A percentile compares a stretch with the other conserved stretches of the same genome.
Evolutionary conservation across 2,329 filamentous ascomycete species (phyloP).

Genomic region (Cladophialophora yegresii): DNA sequence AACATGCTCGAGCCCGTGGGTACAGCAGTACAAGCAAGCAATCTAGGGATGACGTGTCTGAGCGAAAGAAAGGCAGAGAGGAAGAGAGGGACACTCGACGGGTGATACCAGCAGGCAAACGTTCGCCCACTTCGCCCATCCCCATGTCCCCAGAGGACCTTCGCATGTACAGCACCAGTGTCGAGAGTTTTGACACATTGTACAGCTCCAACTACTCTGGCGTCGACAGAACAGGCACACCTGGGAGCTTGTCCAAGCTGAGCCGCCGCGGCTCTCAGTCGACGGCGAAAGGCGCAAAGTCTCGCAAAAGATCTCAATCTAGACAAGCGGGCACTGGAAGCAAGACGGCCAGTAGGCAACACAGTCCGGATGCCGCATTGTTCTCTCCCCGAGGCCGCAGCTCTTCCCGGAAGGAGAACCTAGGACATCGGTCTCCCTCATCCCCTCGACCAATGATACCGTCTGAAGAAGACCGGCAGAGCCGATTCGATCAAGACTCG

Average conservation of each 20-base stretch:
- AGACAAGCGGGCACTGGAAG: conserved; percentile 38
- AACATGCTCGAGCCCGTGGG: conserved; percentile 53
- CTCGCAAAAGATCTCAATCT: conserved; percentile 45
- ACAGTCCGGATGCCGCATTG: conserved; percentile 44
- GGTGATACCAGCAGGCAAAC: conserved; percentile 73
- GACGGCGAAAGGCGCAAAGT: conserved; percentile 25
- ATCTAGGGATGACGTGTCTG: conserved; percentile 45
- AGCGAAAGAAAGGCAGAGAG: conserved; percentile 55
- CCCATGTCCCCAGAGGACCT: conserved; percentile 93
- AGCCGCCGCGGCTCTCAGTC: conserved; percentile 31
- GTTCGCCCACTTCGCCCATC: conserved; percentile 86
- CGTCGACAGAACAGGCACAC: conserved; percentile 36
- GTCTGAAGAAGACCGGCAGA: conserved; percentile 56
- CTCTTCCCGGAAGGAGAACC: conserved; percentile 59
- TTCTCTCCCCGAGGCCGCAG: conserved; percentile 59
- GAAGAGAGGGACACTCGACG: conserved; percentile 67
- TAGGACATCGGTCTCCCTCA: conserved; percentile 70
- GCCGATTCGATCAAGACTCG: conserved; percentile 65
- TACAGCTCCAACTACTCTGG: conserved; percentile 46
- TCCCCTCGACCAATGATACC: conserved; percentile 76
- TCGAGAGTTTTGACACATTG: conserved; percentile 53
- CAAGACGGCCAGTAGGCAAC: conserved; percentile 42
- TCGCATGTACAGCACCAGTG: conserved; percentile 48
- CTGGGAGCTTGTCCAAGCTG: conserved; percentile 26
- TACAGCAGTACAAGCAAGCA: conserved; percentile 42